A percentile compares a stretch with the other conserved stretches of the same genome.
phyloP scores from a whole-genome alignment of 2,329 filamentous ascomycete species.

The Dryadomyces sulphureus region DNA sequence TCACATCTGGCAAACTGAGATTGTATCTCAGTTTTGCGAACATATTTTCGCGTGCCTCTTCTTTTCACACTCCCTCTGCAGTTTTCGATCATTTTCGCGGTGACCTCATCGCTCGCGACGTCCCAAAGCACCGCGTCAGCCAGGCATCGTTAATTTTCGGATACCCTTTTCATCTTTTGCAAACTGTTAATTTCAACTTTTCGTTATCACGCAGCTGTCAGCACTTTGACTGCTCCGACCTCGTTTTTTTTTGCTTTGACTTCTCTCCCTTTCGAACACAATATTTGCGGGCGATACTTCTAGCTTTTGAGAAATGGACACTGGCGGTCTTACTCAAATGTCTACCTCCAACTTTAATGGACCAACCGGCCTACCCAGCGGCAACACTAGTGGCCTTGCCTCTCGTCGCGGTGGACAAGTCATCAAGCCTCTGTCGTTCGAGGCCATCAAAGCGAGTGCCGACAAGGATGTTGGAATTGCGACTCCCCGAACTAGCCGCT shows the following conservation, averaged over 20 bases:
- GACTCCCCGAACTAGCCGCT: constrained; percentile 86
- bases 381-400: constrained; percentile 68
- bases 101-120: not conserved
- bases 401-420: constrained; percentile 72
- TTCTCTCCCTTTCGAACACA: not conserved
- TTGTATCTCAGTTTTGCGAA: not conserved
- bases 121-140: not conserved
- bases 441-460: constrained; percentile 52
- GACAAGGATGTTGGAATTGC: constrained; percentile 54
- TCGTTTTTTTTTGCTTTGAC: not conserved
- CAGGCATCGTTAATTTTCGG: not conserved
- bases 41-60: not conserved
- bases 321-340: constrained; percentile 99
- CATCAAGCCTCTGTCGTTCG: constrained; percentile 80
- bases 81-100: not conserved
- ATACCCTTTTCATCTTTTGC: constrained; percentile 1
- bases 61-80: not conserved
- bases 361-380: constrained; percentile 56
- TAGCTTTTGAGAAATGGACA: constrained; percentile 53
- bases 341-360: constrained; percentile 70
- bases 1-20: not conserved
- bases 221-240: not conserved
- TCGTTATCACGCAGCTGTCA: not conserved
- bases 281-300: not conserved
- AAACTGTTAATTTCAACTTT: not conserved